phyloP scores from a whole-genome alignment of 1,284 basidiomycete genomes.

The Tremellales sp. region DNA sequence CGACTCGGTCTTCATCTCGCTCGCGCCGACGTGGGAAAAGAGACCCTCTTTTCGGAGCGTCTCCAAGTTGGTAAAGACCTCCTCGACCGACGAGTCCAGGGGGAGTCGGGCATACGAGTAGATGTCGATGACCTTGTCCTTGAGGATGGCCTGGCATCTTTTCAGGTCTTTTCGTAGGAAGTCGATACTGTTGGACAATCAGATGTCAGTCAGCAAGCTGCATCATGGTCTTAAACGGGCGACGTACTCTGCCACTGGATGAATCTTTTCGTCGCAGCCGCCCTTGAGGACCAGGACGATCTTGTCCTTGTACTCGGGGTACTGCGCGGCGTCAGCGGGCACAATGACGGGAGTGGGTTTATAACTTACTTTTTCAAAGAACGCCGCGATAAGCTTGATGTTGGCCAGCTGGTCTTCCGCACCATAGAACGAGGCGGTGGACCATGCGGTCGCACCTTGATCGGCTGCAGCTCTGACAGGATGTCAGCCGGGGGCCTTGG shows the following conservation, averaged over 20 bases:
- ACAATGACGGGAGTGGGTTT: no score
- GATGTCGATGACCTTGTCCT: conserved; percentile 54
- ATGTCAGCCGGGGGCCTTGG: no score
- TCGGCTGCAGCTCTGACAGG: conserved; percentile 58
- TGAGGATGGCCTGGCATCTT: conserved; percentile 47
- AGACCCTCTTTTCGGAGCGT: conserved; percentile 32
- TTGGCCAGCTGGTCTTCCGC: conserved; percentile 33
- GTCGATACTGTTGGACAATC: conserved; percentile 41
- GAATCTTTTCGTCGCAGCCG: conserved; percentile 33
- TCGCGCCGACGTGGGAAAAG: conserved; percentile 31
- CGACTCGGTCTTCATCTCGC: conserved; percentile 23
- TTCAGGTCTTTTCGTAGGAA: conserved; percentile 51
- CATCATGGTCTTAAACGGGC: neutral
- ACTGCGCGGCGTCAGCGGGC: no score
- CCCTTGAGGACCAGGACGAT: conserved; percentile 56
- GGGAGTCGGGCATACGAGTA: conserved; percentile 38
- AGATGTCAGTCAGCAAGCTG: neutral
- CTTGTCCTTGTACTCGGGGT: conserved; percentile 57
- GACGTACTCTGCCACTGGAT: conserved; percentile 14
- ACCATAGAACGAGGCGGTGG: conserved; percentile 47
- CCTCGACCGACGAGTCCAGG: conserved; percentile 13
- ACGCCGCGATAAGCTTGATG: conserved; percentile 40
- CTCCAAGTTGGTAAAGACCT: conserved; percentile 21
- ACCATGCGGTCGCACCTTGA: conserved; percentile 53
- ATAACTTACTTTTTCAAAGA: conserved; percentile 45